Conservation (phyloP, 495 filamentous ascomycete species). For the Hyaloscypha variabilis region DNA sequence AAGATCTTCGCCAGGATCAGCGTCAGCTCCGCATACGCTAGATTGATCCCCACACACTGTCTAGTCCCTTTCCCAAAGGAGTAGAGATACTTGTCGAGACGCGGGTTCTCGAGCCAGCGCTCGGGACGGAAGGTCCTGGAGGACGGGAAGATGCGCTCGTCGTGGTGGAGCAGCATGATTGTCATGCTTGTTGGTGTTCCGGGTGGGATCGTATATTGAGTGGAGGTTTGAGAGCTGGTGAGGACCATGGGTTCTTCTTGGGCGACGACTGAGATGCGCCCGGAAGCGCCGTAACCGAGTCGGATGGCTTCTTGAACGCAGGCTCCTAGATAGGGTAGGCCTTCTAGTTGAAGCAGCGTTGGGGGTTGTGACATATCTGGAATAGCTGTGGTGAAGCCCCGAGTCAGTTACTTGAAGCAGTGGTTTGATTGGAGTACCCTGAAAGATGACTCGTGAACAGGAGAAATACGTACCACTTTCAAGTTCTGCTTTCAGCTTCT, state of each 20-base stretch:
- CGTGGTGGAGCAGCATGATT: conserved; percentile 40
- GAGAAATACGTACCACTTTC: neutral
- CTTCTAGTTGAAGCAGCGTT: conserved; percentile 34
- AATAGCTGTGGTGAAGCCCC: conserved; percentile 6
- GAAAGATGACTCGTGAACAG: neutral
- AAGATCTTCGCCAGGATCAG: conserved; percentile 39
- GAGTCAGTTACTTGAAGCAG: neutral
- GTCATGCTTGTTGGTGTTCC: conserved; percentile 48
- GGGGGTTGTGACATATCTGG: conserved; percentile 23
- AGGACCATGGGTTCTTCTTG: conserved; percentile 26
- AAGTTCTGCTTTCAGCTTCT: conserved; percentile 37
- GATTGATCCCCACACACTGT: conserved; percentile 52
- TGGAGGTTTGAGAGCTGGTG: conserved; percentile 14
- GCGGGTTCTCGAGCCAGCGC: conserved; percentile 46
- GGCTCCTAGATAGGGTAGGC: conserved; percentile 50
- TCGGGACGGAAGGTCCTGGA: conserved; percentile 50
- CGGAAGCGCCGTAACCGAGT: conserved; percentile 43
- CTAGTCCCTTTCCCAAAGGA: conserved; percentile 51
- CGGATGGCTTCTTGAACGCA: conserved; percentile 46
- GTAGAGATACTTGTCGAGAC: conserved; percentile 45
- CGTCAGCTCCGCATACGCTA: conserved; percentile 48
- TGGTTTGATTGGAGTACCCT: neutral
- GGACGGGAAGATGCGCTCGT: conserved; percentile 47
- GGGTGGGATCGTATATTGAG: conserved; percentile 33
- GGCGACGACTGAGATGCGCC: conserved; percentile 32